Base-by-base conservation (phyloP, 2,329 filamentous ascomycete genomes). In the Ophiocordyceps robertsii region DNA sequence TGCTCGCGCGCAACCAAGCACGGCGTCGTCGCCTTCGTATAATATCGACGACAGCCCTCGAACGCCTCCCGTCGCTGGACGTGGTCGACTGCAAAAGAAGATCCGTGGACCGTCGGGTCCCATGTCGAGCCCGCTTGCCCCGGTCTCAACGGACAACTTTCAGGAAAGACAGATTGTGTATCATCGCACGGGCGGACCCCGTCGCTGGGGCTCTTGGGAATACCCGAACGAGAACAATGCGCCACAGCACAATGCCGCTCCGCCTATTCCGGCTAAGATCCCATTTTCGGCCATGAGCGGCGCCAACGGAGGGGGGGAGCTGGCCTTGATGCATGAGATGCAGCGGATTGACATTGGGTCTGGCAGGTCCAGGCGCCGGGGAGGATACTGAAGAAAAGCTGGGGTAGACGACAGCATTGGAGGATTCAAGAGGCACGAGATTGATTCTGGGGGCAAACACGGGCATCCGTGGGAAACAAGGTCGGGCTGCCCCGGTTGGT, bases 311-410 rank as follows among this genome's bases (percentile, higher is more conserved):
- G 62, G 57, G 14, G 59, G 62, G 24, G 70, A 70, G 44, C 67
- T 75, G 59, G 75, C 80, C 17, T 62, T 89, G 41, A 73, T 82
- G 60, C 69, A 85, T 48, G 84, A 89, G 62, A 73, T 89, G 69
- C 77, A 72, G 52, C 67, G 68, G 39, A 82, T 82, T 47, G 77
- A 82, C 51, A 72, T 82, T 49, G 78, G 78, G n/a, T 65, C 66
- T 21, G 77, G 76, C 4, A 64, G 77, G 45, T 71, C 73, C 24
- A 64, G 73, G 51, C 64, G 74, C 37, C 68, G 72, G 41, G 63
- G 65, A 29, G 65, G 63, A 21, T 67, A 66, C 46, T 67, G 44
- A 61, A 39, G 37, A 27, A 27, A 9, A 9, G 9, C 9, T 27
- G 24, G 9, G 24, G 6, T 7, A 27, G 24, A 27, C 24, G 24